Base-by-base conservation (phyloP, 129 eudicot genomes). In the Centaurea solstitialis region DNA sequence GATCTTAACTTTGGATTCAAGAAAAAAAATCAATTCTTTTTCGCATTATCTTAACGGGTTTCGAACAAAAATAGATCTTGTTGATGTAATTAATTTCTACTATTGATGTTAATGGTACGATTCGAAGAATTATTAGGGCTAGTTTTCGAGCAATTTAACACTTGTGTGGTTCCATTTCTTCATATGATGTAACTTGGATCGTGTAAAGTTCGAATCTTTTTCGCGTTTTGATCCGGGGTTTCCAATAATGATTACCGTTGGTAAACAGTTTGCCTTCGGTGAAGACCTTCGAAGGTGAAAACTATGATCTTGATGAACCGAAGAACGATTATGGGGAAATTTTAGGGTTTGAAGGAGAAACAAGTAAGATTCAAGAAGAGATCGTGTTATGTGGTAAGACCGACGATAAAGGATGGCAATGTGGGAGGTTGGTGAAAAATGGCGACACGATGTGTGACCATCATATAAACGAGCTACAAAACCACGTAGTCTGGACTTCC, bases 371-470 rank as follows among this genome's bases (percentile, higher is more conserved):
- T 37, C 77, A 9, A 28, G 87, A 83, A 21, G 80, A 79, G 66
- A 15, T 69, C 1, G 65, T 43, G 64, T 73, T 86, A 23, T 92
- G 97, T 77, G 50, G 81, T 69, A 80, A 85, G 35, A 81, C 40
- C 1, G 89, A 88, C 43, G 88, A 76, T 1, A 80, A 90, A 74
- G 90, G 88, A 70, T 90, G 91, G 94, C 85, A 88, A 72, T 92
- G 97, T 84, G 81, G 82, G 38, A 70, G 83, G 18, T 80, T 81
- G 41, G 94, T 89, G 5, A 73, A 74, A 59, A 15, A 74, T 6
- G 91, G 90, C 5, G 50, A 68, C 17, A 18, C 83, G 4, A 39
- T 92, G 40, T 92, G 97, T 24, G 86, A 86, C 24, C 82, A 74
- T 24, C 97, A 92, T 77, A 22, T 89, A 13, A 64, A 68, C 59